Evolutionary conservation across 371 early-diverging fungal genomes (phyloP).

Genomic region (Polyrhizophydium stewartii): DNA sequence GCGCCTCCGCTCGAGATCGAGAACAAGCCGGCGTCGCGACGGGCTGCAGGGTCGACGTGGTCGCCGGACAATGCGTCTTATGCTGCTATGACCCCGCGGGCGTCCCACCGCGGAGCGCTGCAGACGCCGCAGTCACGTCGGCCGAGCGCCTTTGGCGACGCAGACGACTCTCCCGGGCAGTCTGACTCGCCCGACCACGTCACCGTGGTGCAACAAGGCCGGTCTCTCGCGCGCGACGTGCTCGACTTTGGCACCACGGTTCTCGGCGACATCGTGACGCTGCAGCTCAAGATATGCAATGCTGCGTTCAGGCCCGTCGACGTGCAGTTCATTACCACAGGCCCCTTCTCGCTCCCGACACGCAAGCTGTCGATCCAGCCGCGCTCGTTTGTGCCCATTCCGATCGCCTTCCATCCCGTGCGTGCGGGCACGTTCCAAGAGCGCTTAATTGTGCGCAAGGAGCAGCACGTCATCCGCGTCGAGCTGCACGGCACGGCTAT

Average conservation of each 20-base stretch:
- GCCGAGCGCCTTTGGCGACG: too few species aligned
- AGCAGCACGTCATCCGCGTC: not conserved
- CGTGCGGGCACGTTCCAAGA: not conserved
- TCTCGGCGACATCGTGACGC: not conserved
- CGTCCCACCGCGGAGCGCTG: too few species aligned
- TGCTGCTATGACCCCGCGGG: too few species aligned
- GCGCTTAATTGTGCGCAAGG: slow-evolving; percentile 1
- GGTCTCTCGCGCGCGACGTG: not conserved
- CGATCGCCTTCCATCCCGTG: not conserved
- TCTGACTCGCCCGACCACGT: not conserved
- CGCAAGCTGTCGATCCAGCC: not conserved
- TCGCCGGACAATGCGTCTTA: too few species aligned
- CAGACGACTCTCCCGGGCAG: not conserved
- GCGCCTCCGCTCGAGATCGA: slow-evolving; percentile 2
- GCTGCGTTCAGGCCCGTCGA: not conserved
- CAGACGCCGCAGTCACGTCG: too few species aligned
- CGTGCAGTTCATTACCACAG: slow-evolving; percentile 3
- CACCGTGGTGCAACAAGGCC: not conserved
- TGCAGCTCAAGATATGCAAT: slow-evolving; percentile 1
- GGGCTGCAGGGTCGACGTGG: too few species aligned
- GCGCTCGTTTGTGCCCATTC: slow-evolving; percentile 2
- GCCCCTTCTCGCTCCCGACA: slow-evolving; percentile 1
- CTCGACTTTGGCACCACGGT: slow-evolving; percentile 1
- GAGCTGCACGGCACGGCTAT: not conserved
- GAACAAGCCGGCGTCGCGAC: not conserved